A percentile compares a stretch with the other conserved stretches of the same genome.
These are phyloP conservation scores for Phialocephala subalpina DNA, from an alignment of 2,329 filamentous ascomycete genomes.

Conservation along the genomic window DNA sequence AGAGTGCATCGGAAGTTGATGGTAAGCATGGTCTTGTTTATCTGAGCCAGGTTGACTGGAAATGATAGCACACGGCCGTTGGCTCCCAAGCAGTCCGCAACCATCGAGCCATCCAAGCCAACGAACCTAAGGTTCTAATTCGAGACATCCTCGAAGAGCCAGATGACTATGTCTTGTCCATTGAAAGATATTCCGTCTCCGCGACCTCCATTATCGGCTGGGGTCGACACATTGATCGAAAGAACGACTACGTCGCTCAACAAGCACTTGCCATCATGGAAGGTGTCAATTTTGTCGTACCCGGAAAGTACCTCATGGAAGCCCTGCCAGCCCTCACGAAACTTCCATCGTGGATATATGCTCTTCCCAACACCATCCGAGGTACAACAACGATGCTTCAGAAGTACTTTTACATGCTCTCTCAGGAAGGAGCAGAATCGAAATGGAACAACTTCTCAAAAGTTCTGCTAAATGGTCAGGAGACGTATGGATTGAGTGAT, in stretches of 20 bases:
- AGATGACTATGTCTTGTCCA: slow-evolving; percentile 1
- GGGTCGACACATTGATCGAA: slow-evolving; percentile 1
- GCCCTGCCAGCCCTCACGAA: neutral
- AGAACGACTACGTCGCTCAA: slow-evolving; percentile 8
- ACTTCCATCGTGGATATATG: slow-evolving; percentile 3
- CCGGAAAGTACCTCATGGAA: slow-evolving; percentile 6
- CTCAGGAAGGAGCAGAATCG: slow-evolving; percentile 3
- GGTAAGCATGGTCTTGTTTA: neutral
- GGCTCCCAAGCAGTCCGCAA: slow-evolving; percentile 11
- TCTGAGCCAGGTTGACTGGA: neutral
- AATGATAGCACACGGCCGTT: neutral
- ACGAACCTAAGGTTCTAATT: neutral
- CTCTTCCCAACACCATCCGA: neutral
- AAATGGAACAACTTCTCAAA: slow-evolving; percentile 6
- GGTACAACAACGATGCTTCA: neutral
- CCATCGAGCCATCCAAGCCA: neutral
- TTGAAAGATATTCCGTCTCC: slow-evolving; percentile 8
- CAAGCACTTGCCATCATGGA: slow-evolving; percentile 6
- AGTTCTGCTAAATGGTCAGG: neutral
- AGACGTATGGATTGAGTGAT: neutral
- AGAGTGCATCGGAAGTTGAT: slow-evolving; percentile 3
- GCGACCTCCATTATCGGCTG: slow-evolving; percentile 2
- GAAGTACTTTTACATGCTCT: slow-evolving; percentile 4
- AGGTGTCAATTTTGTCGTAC: neutral
- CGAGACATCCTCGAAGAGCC: neutral